These are phyloP conservation scores for Chara braunii DNA, from an alignment of 139 green algal genomes.

Conservation along the genomic window DNA sequence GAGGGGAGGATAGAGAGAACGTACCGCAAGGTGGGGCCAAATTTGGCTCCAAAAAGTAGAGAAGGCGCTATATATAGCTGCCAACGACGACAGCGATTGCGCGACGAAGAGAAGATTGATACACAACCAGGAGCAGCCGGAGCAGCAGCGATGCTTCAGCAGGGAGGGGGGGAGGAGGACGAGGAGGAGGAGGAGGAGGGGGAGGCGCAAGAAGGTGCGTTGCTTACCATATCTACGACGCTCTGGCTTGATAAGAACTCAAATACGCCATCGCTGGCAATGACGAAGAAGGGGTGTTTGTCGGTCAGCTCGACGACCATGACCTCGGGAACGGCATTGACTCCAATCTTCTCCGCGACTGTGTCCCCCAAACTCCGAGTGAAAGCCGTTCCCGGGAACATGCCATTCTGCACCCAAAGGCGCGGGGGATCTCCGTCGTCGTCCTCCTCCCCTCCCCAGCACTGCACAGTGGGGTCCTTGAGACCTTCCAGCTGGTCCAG, in stretches of 20 bases:
- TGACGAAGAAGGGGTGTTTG: slow-evolving; percentile 68
- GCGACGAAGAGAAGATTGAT: too few species aligned
- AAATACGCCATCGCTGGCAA: slow-evolving; percentile 88
- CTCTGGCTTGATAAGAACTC: slow-evolving; percentile 85
- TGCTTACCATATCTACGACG: slow-evolving; percentile 77
- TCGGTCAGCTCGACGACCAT: slow-evolving; percentile 47
- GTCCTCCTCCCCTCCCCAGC: slow-evolving; percentile 69
- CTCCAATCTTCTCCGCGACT: slow-evolving; percentile 80
- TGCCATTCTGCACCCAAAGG: slow-evolving; percentile 73
- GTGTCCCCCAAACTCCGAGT: slow-evolving; percentile 85
- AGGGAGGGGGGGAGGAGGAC: too few species aligned
- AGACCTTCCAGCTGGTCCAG: slow-evolving; percentile 72
- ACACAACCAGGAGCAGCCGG: too few species aligned
- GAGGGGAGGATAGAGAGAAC: too few species aligned
- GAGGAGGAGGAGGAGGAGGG: too few species aligned
- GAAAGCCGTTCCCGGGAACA: slow-evolving; percentile 91
- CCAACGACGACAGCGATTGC: too few species aligned
- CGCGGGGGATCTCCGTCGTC: slow-evolving; percentile 76
- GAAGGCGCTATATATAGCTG: too few species aligned
- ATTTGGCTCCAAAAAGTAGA: too few species aligned
- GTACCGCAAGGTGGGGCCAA: too few species aligned
- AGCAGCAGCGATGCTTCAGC: too few species aligned
- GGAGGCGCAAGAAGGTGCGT: too few species aligned
- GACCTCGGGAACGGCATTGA: slow-evolving; percentile 82
- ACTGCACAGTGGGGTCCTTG: slow-evolving; percentile 45